Evolutionary conservation across 192 early-diverging fungal species (phyloP).

Genomic region (Glomus cerebriforme): DNA sequence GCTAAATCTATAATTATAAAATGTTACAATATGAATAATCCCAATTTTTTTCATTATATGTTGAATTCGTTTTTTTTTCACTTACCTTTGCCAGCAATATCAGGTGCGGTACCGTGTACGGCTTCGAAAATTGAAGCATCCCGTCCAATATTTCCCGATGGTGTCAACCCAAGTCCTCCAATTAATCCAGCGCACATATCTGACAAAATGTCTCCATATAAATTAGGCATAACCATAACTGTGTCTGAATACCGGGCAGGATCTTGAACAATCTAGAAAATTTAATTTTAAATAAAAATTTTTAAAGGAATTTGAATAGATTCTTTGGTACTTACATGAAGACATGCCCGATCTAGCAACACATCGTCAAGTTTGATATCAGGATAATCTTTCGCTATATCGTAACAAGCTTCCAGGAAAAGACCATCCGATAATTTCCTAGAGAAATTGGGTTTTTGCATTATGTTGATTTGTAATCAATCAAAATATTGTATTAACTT

Average conservation of each 20-base stretch:
- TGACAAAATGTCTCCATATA: constrained; percentile 98
- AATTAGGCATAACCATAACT: constrained; percentile 99
- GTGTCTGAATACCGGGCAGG: constrained; percentile 85
- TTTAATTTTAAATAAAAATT: not conserved
- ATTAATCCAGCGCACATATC: constrained; percentile 98
- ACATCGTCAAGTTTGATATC: constrained; percentile 89
- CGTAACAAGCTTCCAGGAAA: constrained; percentile 90
- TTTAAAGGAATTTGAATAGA: not conserved
- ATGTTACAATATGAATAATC: not conserved
- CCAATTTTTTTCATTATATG: not conserved
- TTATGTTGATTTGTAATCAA: not conserved
- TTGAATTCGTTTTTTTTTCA: not conserved
- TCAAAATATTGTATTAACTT: constrained; percentile 19
- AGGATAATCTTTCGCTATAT: constrained; percentile 91
- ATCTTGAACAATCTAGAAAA: constrained; percentile 86
- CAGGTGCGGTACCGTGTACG: constrained; percentile 94
- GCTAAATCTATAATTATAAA: constrained; percentile 65
- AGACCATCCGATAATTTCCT: constrained; percentile 95
- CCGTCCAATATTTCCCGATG: constrained; percentile 97
- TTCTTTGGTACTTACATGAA: constrained; percentile 46
- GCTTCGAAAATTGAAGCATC: constrained; percentile 98
- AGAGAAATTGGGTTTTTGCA: not conserved
- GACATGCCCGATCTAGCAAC: constrained; percentile 92
- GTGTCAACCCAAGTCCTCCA: constrained; percentile 96
- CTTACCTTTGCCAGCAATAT: constrained; percentile 90